Conservation (phyloP, 2,329 filamentous ascomycete genomes). For the Exophiala dermatitidis region DNA sequence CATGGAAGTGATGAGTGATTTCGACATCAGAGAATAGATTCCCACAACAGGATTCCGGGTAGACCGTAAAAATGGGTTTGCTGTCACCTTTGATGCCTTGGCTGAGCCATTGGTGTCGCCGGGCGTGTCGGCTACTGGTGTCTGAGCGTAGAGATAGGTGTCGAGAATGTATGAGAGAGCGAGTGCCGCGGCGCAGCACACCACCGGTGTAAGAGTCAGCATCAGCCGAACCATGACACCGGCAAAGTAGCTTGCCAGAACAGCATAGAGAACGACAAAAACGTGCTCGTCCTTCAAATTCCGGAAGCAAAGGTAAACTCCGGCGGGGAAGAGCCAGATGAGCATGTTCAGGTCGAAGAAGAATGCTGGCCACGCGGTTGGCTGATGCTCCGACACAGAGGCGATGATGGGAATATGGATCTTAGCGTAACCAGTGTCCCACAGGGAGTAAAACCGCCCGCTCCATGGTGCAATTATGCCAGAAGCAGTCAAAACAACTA, state of each 20-base stretch:
- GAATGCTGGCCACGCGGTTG: slow-evolving; percentile 97
- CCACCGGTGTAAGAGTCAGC: slow-evolving; percentile 92
- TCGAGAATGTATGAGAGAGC: slow-evolving; percentile 83
- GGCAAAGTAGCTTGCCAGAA: slow-evolving; percentile 94
- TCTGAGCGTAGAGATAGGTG: slow-evolving; percentile 64
- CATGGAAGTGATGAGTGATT: slow-evolving; percentile 64
- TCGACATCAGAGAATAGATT: slow-evolving; percentile 74
- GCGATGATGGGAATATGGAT: slow-evolving; percentile 99
- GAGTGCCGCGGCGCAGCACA: slow-evolving; percentile 88
- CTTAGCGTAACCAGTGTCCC: slow-evolving; percentile 98
- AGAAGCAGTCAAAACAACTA: slow-evolving; percentile 74
- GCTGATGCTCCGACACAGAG: slow-evolving; percentile 98
- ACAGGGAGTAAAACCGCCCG: slow-evolving; percentile 97
- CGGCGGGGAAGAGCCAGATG: slow-evolving; percentile 98
- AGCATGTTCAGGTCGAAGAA: slow-evolving; percentile 98
- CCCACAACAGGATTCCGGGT: slow-evolving; percentile 69
- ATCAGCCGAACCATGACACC: slow-evolving; percentile 99
- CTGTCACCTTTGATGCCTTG: slow-evolving; percentile 47
- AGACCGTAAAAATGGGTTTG: slow-evolving; percentile 58
- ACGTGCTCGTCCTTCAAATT: slow-evolving; percentile 92
- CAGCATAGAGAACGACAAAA: slow-evolving; percentile 94
- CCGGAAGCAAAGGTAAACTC: slow-evolving; percentile 97
- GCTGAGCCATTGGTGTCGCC: slow-evolving; percentile 33
- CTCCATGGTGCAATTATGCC: slow-evolving; percentile 96
- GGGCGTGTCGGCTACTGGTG: slow-evolving; percentile 48